Evolutionary conservation across 2,329 filamentous ascomycete species (phyloP), one percentile per base, ranked within the genome.

Genomic region (Phyllosticta citribraziliensis): DNA sequence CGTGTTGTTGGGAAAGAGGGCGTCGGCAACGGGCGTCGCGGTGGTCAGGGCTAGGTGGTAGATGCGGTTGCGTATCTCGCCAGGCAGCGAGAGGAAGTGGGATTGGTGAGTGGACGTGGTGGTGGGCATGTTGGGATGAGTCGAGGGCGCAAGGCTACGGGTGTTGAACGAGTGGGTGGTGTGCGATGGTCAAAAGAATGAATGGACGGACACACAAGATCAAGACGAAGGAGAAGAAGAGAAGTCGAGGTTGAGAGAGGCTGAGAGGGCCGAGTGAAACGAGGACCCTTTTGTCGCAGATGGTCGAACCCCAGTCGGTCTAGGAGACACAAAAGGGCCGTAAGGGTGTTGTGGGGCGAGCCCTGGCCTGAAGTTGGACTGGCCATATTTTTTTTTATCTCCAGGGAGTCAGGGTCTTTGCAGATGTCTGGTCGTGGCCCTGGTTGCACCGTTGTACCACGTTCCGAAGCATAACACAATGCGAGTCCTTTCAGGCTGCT

Each of bases 51-150:
- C 70, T 35, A 67, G 62, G 22, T 61, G 27, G 61, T 67, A 72
- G 56, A 74, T 72, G 25, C 69, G 64, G 62, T 71, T 67, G 60
- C 73, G 71, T 63, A 74, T 69, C 53, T 74, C 72, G 25, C 67
- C 63, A 10, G 72, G 72, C 17, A 74, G 66, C 51, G 64, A 65
- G 19, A 73, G 57, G 51, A 74, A 67, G 22, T 65, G 65, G 4
- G 70, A 74, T 56, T 72, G 70, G 3, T 65, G 63, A 57, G 52
- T 53, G 52, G 24, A 6, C 14, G 52, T 53, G 20, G 40, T 51
- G 51, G 33, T 33, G 22, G 60, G 56, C 60, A 62, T 62, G 30
- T 12, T 52, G 25, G 25, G 22, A 8, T 58, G 40, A 22, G 52
- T 22, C n/a, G 55, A 19, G n/a, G 14, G 47, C 30, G 24, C 17